Evolutionary conservation across 1,284 basidiomycete species (phyloP).

Genomic region (Trichosporon coremiiforme): DNA sequence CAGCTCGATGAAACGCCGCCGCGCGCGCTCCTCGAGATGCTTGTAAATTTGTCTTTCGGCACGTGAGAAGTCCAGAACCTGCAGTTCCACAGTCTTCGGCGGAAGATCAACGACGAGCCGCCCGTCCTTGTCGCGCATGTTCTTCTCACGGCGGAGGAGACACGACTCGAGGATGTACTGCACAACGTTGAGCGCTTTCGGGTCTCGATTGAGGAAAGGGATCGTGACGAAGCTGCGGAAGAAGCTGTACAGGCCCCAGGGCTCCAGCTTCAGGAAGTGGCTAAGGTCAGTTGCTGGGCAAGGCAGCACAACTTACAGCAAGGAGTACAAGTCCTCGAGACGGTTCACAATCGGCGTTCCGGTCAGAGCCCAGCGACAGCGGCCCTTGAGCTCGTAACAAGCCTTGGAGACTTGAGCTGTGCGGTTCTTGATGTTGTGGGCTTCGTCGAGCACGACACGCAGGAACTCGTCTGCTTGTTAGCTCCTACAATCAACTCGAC

Average conservation of each 20-base stretch:
- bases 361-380: conserved; percentile 87
- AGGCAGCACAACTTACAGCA: conserved; percentile 63
- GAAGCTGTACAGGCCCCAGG: conserved; percentile 87
- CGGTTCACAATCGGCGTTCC: conserved; percentile 96
- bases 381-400: conserved; percentile 77
- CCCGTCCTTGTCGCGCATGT: conserved; percentile 85
- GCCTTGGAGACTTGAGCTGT: conserved; percentile 88
- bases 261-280: conserved; percentile 84
- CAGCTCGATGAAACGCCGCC: conserved; percentile 67
- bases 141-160: conserved; percentile 90
- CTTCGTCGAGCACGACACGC: conserved; percentile 68
- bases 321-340: conserved; percentile 86
- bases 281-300: conserved; percentile 54
- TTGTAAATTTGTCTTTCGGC: conserved; percentile 78
- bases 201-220: conserved; percentile 82
- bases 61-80: conserved; percentile 72
- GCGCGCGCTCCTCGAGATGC: conserved; percentile 53
- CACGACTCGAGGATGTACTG: conserved; percentile 89
- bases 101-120: conserved; percentile 87
- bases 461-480: conserved; percentile 47
- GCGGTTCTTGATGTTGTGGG: conserved; percentile 92
- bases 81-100: conserved; percentile 73
- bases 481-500: neutral
- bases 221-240: conserved; percentile 86
- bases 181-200: conserved; percentile 87